Evolutionary conservation across 129 eudicot genomes (phyloP).

Genomic region (Centella asiatica): DNA sequence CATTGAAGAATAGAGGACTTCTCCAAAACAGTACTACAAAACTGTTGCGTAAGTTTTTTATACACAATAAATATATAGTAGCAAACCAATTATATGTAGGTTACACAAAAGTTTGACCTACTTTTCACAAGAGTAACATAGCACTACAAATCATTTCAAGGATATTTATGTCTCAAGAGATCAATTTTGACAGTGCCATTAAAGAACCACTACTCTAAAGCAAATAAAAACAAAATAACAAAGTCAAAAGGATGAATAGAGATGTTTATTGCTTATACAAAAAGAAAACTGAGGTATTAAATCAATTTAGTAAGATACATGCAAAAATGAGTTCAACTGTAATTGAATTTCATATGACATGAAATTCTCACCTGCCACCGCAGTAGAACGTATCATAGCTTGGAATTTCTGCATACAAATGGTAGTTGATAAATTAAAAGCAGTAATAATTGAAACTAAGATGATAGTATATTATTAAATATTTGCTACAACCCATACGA

Average conservation of each 20-base stretch:
- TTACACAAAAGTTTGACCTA: not conserved
- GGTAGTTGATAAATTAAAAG: not conserved
- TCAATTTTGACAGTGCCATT: too few species aligned
- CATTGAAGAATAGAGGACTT: too few species aligned
- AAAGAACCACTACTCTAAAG: too few species aligned
- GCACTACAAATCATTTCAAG: not conserved
- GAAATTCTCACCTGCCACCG: constrained; percentile 47
- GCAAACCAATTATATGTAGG: not conserved
- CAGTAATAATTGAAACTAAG: not conserved
- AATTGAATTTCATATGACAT: not conserved
- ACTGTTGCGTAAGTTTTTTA: too few species aligned
- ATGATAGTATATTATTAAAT: not conserved
- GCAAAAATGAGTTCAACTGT: not conserved
- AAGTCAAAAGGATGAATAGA: too few species aligned
- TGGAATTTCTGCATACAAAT: constrained; percentile 66
- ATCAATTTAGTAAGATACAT: not conserved
- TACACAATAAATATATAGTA: too few species aligned
- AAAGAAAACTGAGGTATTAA: not conserved
- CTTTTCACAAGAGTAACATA: too few species aligned
- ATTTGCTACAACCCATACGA: too few species aligned
- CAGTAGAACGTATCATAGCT: constrained; percentile 46
- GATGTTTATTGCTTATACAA: not conserved
- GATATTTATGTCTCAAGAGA: not conserved
- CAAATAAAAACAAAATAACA: too few species aligned
- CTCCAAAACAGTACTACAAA: too few species aligned